These are phyloP conservation scores for Aciculoconidium aculeatum DNA, from an alignment of 805 yeast genomes.

Conservation along the genomic window DNA sequence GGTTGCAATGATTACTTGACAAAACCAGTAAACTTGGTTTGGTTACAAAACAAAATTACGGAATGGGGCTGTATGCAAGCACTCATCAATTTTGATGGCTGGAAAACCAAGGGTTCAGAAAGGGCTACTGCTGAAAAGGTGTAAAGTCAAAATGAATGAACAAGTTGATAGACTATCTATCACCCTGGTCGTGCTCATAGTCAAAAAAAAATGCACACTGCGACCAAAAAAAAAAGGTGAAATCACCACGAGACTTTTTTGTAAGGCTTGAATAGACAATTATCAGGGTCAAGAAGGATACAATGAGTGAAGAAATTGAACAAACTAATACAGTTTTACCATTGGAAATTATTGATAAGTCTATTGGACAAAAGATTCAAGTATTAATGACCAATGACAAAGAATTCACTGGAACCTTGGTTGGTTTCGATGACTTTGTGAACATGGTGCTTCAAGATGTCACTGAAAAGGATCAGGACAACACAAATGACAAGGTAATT, in stretches of 20 bases:
- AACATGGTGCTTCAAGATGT: constrained; percentile 85
- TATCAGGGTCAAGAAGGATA: too few species aligned
- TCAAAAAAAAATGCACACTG: too few species aligned
- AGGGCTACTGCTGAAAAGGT: constrained; percentile 3
- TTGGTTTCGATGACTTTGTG: constrained; percentile 94
- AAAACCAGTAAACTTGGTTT: constrained; percentile 88
- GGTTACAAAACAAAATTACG: constrained; percentile 90
- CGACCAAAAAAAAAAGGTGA: constrained; percentile 3
- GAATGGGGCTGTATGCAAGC: constrained; percentile 99
- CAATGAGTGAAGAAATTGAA: constrained; percentile 7
- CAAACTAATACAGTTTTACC: constrained; percentile 43
- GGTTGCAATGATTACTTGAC: constrained; percentile 97
- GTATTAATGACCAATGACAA: constrained; percentile 57
- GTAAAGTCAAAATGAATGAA: neutral
- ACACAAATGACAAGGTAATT: constrained; percentile 37
- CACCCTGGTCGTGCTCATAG: too few species aligned
- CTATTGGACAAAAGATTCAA: constrained; percentile 75
- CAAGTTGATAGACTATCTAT: neutral
- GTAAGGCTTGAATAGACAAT: too few species aligned
- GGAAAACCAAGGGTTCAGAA: constrained; percentile 42
- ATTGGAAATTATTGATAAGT: constrained; percentile 80
- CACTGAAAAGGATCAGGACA: constrained; percentile 47
- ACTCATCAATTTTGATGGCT: constrained; percentile 87
- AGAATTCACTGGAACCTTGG: constrained; percentile 83
- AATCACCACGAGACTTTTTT: neutral